phyloP scores from a whole-genome alignment of 768 basidiomycete species.

The Thelephora ganbajun region DNA sequence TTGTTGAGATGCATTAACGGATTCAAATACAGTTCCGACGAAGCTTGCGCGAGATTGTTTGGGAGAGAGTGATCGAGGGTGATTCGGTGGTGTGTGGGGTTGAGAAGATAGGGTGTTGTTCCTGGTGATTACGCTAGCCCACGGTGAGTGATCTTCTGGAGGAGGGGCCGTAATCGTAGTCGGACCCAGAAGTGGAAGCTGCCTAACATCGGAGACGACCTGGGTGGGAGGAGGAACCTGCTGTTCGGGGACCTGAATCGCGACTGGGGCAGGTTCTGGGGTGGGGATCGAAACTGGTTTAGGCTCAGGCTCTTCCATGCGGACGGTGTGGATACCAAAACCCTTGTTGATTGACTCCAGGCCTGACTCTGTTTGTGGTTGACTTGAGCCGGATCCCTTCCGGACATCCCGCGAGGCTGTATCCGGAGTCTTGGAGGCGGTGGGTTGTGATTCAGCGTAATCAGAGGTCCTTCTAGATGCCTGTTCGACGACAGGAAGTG shows the following conservation, averaged over 20 bases:
- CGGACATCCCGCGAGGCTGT: too few species aligned
- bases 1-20: slow-evolving; percentile 1
- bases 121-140: slow-evolving; percentile 12
- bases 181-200: slow-evolving; percentile 1
- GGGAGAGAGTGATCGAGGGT: slow-evolving; percentile 1
- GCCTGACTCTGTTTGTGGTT: too few species aligned
- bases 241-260: slow-evolving; percentile 1
- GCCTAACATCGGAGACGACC: neutral
- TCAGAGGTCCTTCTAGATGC: too few species aligned
- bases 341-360: too few species aligned
- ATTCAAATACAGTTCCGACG: neutral
- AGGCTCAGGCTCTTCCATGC: neutral
- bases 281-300: slow-evolving; percentile 8
- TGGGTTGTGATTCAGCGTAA: too few species aligned
- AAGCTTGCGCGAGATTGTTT: slow-evolving; percentile 7
- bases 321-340: too few species aligned
- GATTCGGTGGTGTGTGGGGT: neutral
- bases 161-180: neutral
- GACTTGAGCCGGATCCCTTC: too few species aligned
- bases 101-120: neutral
- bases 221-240: neutral
- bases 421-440: too few species aligned
- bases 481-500: too few species aligned
- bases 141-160: slow-evolving; percentile 7
- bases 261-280: neutral